Evolutionary conservation across 2,329 filamentous ascomycete genomes (phyloP).

Genomic region (Epichloe gansuensis): DNA sequence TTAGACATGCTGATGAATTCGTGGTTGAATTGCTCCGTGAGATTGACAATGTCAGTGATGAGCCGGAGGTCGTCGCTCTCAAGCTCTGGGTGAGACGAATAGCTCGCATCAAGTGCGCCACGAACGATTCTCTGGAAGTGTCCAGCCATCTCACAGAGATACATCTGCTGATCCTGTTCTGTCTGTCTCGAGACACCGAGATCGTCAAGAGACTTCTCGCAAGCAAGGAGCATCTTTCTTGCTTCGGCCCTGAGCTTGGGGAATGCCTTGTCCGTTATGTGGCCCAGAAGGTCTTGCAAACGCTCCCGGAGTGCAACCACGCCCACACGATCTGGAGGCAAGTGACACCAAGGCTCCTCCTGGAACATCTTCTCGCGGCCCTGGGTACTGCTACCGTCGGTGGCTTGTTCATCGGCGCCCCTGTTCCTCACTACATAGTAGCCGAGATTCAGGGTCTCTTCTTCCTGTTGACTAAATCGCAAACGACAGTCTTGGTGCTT

Average conservation of each 20-base stretch:
- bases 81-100: not conserved
- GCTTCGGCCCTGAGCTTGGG: constrained; percentile 22
- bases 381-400: constrained; percentile 13
- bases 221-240: constrained; percentile 9
- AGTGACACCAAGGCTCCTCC: constrained; percentile 17
- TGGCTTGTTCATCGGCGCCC: constrained; percentile 27
- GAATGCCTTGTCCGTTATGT: constrained; percentile 27
- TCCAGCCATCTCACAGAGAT: not conserved
- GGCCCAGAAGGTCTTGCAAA: constrained; percentile 25
- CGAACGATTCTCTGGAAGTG: constrained; percentile 1
- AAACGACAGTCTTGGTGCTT: constrained; percentile 23
- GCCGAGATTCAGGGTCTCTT: constrained; percentile 30
- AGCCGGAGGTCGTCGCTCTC: not conserved
- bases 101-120: not conserved
- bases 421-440: constrained; percentile 39
- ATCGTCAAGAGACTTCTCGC: not conserved
- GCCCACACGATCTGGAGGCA: constrained; percentile 17
- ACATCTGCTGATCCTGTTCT: not conserved
- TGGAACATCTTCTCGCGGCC: constrained; percentile 29
- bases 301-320: constrained; percentile 22
- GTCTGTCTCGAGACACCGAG: not conserved
- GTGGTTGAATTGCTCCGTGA: not conserved
- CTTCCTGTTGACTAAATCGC: constrained; percentile 30
- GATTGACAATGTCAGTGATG: constrained; percentile 1
- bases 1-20: not conserved